A percentile compares a stretch with the other conserved stretches of the same genome.
phyloP scores from a whole-genome alignment of 1,139 yeast genomes.

The Arxiozyma bovina region DNA sequence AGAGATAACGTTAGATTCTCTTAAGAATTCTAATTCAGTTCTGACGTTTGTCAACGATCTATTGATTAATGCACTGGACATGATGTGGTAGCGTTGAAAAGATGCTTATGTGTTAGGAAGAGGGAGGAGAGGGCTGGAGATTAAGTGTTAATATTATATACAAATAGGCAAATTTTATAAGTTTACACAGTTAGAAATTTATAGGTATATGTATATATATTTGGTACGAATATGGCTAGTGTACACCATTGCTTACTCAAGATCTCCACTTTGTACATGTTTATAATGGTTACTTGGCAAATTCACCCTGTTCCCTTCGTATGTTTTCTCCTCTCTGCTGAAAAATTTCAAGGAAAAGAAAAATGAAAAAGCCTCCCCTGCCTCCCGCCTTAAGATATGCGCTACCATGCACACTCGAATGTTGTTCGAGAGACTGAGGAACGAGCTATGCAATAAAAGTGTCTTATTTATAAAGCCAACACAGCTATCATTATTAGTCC shows the following conservation, averaged over 20 bases:
- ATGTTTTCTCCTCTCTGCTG: not conserved
- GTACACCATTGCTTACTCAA: too few species aligned
- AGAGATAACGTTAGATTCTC: slow-evolving; percentile 68
- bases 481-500: too few species aligned
- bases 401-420: not conserved
- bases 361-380: not conserved
- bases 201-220: too few species aligned
- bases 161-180: too few species aligned
- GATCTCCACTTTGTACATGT: not conserved
- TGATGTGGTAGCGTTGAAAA: slow-evolving; percentile 8
- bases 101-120: not conserved
- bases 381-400: not conserved
- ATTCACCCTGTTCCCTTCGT: too few species aligned
- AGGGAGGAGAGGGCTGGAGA: too few species aligned
- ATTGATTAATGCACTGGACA: slow-evolving; percentile 57
- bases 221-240: too few species aligned
- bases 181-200: not conserved
- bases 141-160: too few species aligned
- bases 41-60: slow-evolving; percentile 63
- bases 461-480: not conserved
- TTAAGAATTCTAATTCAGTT: slow-evolving; percentile 73
- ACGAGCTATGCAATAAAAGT: not conserved
- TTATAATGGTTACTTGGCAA: not conserved
- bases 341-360: too few species aligned
- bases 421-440: not conserved